Evolutionary conservation across 2,329 filamentous ascomycete species (phyloP).

Genomic region (Furcasterigmium furcatum): DNA sequence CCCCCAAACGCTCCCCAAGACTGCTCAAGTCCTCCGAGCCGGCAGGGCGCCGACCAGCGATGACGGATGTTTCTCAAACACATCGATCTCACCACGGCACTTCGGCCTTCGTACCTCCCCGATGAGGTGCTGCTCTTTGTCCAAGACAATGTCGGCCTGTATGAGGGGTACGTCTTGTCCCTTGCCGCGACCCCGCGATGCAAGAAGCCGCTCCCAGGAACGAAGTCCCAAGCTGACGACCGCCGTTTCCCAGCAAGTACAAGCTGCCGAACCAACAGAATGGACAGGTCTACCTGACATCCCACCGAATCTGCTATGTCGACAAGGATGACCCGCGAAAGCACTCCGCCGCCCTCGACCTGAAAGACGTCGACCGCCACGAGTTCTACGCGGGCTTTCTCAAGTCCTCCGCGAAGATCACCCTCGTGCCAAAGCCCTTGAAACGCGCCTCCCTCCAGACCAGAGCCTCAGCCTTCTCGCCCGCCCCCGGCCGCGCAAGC

Average conservation of each 20-base stretch:
- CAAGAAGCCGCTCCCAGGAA: slow-evolving; percentile 24
- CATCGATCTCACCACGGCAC: slow-evolving; percentile 91
- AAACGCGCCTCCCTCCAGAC: slow-evolving; percentile 62
- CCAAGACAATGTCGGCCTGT: slow-evolving; percentile 94
- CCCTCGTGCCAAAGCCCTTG: slow-evolving; percentile 75
- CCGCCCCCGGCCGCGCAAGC: slow-evolving; percentile 41
- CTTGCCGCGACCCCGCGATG: no score
- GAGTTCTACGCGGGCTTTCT: slow-evolving; percentile 94
- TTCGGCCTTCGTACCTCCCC: slow-evolving; percentile 86
- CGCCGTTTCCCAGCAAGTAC: slow-evolving; percentile 65
- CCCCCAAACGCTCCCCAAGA: no score
- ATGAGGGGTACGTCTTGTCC: slow-evolving; percentile 97
- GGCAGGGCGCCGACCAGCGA: slow-evolving; percentile 24
- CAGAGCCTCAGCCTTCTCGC: slow-evolving; percentile 44
- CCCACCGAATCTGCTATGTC: slow-evolving; percentile 92
- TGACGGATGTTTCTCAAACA: slow-evolving; percentile 96
- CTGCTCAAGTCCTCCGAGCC: neutral
- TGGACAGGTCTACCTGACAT: slow-evolving; percentile 94
- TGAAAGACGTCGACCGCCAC: slow-evolving; percentile 86
- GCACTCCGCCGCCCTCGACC: slow-evolving; percentile 78
- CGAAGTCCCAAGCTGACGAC: neutral
- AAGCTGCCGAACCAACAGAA: slow-evolving; percentile 94
- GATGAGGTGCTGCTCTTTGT: slow-evolving; percentile 96
- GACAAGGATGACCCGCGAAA: slow-evolving; percentile 83
- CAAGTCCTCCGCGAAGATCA: slow-evolving; percentile 93